phyloP scores from a whole-genome alignment of 495 filamentous ascomycete genomes.

The Podospora australis region DNA sequence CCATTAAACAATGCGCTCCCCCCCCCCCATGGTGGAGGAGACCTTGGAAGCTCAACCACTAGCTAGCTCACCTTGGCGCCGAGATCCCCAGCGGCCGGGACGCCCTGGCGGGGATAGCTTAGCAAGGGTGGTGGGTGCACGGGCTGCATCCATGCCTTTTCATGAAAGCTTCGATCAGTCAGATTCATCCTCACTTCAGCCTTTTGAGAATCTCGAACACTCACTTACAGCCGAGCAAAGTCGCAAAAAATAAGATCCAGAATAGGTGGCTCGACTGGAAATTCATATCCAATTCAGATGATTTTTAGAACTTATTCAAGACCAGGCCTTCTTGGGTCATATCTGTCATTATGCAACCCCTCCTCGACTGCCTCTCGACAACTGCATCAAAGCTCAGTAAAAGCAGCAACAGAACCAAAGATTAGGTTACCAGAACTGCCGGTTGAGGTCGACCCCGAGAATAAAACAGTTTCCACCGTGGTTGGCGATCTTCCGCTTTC shows the following conservation, averaged over 20 bases:
- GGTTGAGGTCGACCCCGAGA: conserved; percentile 23
- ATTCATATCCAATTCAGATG: neutral
- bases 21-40: no score
- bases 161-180: no score
- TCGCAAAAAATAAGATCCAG: neutral
- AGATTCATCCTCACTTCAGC: neutral
- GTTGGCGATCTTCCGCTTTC: conserved; percentile 41
- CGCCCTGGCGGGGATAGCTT: no score
- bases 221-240: neutral
- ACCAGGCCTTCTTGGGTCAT: no score
- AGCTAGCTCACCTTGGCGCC: no score
- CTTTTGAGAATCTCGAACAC: neutral
- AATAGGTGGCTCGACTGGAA: neutral
- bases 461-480: conserved; percentile 32
- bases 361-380: neutral
- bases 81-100: no score
- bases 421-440: neutral
- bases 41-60: no score
- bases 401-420: neutral
- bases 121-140: no score
- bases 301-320: no score
- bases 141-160: no score
- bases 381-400: neutral
- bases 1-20: no score
- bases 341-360: no score